A percentile compares a stretch with the other conserved stretches of the same genome.
These are phyloP conservation scores for Ustilago vetiveriae DNA, from an alignment of 1,284 basidiomycete species.

Conservation along the genomic window DNA sequence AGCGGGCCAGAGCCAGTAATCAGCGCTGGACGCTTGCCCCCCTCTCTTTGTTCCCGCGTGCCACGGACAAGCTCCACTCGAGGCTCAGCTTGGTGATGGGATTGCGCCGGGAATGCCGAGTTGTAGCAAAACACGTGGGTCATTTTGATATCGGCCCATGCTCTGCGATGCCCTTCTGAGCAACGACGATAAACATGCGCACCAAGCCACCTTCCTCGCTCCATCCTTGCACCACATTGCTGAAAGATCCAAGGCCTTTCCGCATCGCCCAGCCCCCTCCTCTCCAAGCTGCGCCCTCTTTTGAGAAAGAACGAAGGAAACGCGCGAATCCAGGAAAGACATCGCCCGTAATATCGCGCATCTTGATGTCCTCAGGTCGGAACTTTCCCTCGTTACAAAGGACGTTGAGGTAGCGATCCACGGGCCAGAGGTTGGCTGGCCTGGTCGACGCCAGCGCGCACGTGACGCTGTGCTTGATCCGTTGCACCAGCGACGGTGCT, in stretches of 20 bases:
- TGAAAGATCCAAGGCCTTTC: conserved; percentile 44
- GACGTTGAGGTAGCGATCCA: conserved; percentile 40
- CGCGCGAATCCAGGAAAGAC: conserved; percentile 60
- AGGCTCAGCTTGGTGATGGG: too few species aligned
- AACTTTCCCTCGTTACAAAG: conserved; percentile 41
- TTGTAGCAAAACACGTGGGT: too few species aligned
- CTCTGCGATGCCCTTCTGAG: conserved; percentile 6
- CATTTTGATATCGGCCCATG: too few species aligned
- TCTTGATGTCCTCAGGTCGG: conserved; percentile 9
- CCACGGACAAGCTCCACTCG: not conserved
- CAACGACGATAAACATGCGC: conserved; percentile 56
- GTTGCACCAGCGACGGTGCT: conserved; percentile 21
- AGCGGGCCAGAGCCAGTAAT: not conserved
- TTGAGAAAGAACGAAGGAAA: conserved; percentile 47
- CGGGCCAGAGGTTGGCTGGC: conserved; percentile 39
- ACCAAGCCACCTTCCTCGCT: conserved; percentile 53
- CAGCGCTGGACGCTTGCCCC: not conserved
- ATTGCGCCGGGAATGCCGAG: too few species aligned
- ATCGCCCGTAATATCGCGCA: conserved; percentile 56
- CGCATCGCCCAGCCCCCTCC: conserved; percentile 36
- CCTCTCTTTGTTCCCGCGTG: not conserved
- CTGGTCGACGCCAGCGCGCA: conserved; percentile 40
- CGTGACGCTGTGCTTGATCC: conserved; percentile 32
- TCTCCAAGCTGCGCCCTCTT: conserved; percentile 53
- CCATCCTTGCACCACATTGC: conserved; percentile 55